Percentiles rank a stretch among this genome's conserved stretches.
Conservation (phyloP, 2,329 filamentous ascomycete genomes). For the Nemania diffusa region DNA sequence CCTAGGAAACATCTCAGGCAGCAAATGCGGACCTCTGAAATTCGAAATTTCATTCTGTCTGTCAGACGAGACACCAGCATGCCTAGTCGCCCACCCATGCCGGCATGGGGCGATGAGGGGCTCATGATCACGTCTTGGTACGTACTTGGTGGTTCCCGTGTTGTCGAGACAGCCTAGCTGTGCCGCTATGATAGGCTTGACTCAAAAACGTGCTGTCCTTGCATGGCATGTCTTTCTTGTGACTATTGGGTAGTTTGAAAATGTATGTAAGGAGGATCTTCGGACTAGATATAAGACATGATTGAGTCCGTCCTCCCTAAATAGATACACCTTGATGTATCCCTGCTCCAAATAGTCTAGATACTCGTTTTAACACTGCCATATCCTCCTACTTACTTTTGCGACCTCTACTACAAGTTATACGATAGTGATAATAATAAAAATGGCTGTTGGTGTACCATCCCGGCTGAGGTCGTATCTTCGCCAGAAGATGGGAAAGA, state of each 20-base stretch:
- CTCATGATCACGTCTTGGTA: slow-evolving; percentile 33
- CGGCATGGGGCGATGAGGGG: slow-evolving; percentile 31
- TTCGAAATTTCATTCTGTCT: neutral
- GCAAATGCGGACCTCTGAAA: slow-evolving; percentile 13
- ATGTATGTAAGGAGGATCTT: neutral
- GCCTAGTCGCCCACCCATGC: slow-evolving; percentile 15
- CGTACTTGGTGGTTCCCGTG: slow-evolving; percentile 20
- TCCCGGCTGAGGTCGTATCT: slow-evolving; percentile 44
- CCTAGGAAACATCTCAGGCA: slow-evolving; percentile 26
- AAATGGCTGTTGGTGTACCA: slow-evolving; percentile 41
- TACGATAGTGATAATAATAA: neutral
- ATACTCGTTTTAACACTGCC: neutral
- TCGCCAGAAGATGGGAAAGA: slow-evolving; percentile 38
- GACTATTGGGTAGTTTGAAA: neutral
- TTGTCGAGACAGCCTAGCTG: slow-evolving; percentile 10
- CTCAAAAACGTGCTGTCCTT: slow-evolving; percentile 2
- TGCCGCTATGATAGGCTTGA: slow-evolving; percentile 4
- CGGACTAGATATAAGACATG: slow-evolving; percentile 15
- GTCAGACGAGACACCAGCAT: slow-evolving; percentile 22
- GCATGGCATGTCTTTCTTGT: slow-evolving; percentile 7
- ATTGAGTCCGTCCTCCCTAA: neutral
- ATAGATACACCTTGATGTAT: neutral
- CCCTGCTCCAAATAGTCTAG: neutral
- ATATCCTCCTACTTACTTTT: neutral
- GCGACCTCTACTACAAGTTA: neutral